phyloP scores from a whole-genome alignment of 148 eudicot species.

The Amaranthus hypochondriacus region DNA sequence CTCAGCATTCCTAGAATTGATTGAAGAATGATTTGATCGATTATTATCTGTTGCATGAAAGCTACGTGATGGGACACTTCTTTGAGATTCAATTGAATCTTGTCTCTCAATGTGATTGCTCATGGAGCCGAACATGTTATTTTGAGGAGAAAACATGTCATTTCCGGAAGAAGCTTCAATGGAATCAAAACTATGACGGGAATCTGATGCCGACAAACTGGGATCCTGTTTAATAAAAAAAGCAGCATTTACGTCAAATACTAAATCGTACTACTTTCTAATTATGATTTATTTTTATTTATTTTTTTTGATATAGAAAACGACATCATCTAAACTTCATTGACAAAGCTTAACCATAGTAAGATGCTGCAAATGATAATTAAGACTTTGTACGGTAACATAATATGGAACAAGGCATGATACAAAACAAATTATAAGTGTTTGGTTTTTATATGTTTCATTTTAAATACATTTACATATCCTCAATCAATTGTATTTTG shows the following conservation, averaged over 20 bases:
- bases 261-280: too few relatives aligned
- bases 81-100: slow-evolving; percentile 35
- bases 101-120: slow-evolving; percentile 33
- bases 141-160: slow-evolving; percentile 35
- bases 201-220: slow-evolving; percentile 51
- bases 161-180: slow-evolving; percentile 41
- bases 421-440: not conserved
- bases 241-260: too few relatives aligned
- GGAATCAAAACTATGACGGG: slow-evolving; percentile 48
- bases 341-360: not conserved
- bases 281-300: too few relatives aligned
- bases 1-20: slow-evolving; percentile 29
- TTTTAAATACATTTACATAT: too few relatives aligned
- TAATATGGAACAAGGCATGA: too few relatives aligned
- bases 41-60: slow-evolving; percentile 25
- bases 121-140: slow-evolving; percentile 23
- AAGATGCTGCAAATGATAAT: too few relatives aligned
- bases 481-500: too few relatives aligned
- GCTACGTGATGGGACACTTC: slow-evolving; percentile 31
- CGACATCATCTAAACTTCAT: not conserved
- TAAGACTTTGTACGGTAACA: too few relatives aligned
- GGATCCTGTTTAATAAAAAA: slow-evolving; percentile 44
- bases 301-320: too few relatives aligned
- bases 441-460: not conserved
- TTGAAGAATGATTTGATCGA: slow-evolving; percentile 30